phyloP scores from a whole-genome alignment of 805 yeast genomes.

The Komagataella ulmi region DNA sequence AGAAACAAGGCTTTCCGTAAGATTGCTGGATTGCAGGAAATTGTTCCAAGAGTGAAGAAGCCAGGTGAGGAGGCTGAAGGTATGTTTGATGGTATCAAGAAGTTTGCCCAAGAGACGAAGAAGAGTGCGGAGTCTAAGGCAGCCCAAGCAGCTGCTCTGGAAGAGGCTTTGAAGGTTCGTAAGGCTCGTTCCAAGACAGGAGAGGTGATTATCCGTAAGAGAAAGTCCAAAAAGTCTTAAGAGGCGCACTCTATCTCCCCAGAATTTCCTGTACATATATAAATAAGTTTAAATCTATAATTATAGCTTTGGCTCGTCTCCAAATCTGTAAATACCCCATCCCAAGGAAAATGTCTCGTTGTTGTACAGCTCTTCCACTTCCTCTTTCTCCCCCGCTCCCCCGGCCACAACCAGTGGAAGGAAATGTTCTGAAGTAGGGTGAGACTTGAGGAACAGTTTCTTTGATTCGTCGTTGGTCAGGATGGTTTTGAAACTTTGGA shows the following conservation, averaged over 20 bases:
- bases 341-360: conserved; percentile 36
- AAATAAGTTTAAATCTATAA: not conserved
- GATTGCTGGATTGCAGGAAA: conserved; percentile 36
- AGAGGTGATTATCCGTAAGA: not conserved
- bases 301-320: conserved; percentile 1
- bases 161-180: conserved; percentile 10
- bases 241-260: not conserved
- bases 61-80: conserved; percentile 9
- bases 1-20: conserved; percentile 47
- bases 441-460: conserved; percentile 31
- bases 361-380: conserved; percentile 32
- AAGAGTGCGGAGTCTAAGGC: conserved; percentile 12
- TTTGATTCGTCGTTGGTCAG: conserved; percentile 9
- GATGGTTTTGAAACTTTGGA: conserved; percentile 20
- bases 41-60: conserved; percentile 9
- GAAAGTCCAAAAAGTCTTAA: not conserved
- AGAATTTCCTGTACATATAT: not conserved
- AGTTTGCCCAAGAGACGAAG: conserved; percentile 18
- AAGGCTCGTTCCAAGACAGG: not conserved
- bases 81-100: conserved; percentile 15
- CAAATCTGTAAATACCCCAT: conserved; percentile 54
- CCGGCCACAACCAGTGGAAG: conserved; percentile 52
- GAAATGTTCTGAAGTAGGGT: conserved; percentile 71
- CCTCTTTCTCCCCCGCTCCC: conserved; percentile 32
- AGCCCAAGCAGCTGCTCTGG: conserved; percentile 12